These are phyloP conservation scores for Bjerkandera adusta DNA, from an alignment of 1,284 basidiomycete species.

Conservation along the genomic window DNA sequence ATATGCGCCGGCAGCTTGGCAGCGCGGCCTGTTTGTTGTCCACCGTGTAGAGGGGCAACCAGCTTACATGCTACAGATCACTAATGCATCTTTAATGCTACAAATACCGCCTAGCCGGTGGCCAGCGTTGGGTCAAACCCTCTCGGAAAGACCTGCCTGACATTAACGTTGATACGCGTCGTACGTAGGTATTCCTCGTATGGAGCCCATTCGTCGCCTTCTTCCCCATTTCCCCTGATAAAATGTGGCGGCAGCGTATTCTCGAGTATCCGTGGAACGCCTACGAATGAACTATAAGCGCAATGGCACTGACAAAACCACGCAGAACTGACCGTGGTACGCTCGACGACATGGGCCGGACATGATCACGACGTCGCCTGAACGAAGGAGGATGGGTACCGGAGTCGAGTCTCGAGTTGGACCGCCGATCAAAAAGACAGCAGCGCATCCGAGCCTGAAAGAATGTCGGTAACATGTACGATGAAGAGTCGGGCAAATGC, in stretches of 20 bases:
- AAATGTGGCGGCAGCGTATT: slow-evolving; percentile 71
- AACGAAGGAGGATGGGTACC: slow-evolving; percentile 76
- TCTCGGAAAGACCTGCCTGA: slow-evolving; percentile 82
- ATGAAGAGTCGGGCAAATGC: neutral
- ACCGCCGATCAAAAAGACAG: slow-evolving; percentile 88
- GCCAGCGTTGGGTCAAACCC: slow-evolving; percentile 51
- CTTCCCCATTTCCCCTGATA: slow-evolving; percentile 15
- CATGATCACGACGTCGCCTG: slow-evolving; percentile 92
- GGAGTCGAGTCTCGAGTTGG: slow-evolving; percentile 75
- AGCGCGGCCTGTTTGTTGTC: slow-evolving; percentile 68
- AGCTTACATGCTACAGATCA: too few relatives aligned
- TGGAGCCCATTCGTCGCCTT: slow-evolving; percentile 46
- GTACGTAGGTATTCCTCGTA: slow-evolving; percentile 64
- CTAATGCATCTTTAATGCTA: too few relatives aligned
- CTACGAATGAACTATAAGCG: slow-evolving; percentile 33
- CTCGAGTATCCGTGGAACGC: slow-evolving; percentile 86
- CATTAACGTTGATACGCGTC: slow-evolving; percentile 86
- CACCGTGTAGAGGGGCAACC: too few relatives aligned
- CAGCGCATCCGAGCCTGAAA: slow-evolving; percentile 80
- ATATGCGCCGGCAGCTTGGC: slow-evolving; percentile 85
- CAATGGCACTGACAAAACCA: neutral
- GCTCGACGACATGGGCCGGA: slow-evolving; percentile 83
- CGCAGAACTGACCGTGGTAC: slow-evolving; percentile 79
- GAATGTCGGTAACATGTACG: neutral
- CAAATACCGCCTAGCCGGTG: too few relatives aligned